Conservation (phyloP, 345 rosid genomes). For the Citrus australasica region DNA sequence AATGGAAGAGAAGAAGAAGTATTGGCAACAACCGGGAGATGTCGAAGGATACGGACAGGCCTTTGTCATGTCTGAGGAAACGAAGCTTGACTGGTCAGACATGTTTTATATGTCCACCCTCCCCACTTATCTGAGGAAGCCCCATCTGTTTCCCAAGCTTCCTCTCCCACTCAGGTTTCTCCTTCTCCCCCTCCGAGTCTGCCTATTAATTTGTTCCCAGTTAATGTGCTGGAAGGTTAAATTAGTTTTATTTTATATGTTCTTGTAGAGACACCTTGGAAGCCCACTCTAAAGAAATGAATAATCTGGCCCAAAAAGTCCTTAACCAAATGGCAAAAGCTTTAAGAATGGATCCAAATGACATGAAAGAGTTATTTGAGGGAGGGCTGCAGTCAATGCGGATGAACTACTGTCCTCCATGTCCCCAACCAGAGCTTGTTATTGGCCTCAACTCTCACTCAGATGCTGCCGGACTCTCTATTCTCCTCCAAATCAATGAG, state of each 20-base stretch:
- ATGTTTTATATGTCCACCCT: slow-evolving; percentile 20
- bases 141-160: slow-evolving; percentile 27
- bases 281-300: neutral
- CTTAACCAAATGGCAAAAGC: neutral
- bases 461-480: slow-evolving; percentile 6
- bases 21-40: slow-evolving; percentile 23
- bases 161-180: slow-evolving; percentile 23
- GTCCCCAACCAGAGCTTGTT: slow-evolving; percentile 18
- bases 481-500: slow-evolving; percentile 17
- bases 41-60: slow-evolving; percentile 32
- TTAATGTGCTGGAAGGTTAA: neutral
- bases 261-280: neutral
- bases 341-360: slow-evolving; percentile 2
- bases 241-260: too few species aligned
- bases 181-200: neutral
- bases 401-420: slow-evolving; percentile 52
- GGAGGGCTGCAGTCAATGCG: slow-evolving; percentile 27
- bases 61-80: slow-evolving; percentile 31
- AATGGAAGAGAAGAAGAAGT: slow-evolving; percentile 27
- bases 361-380: slow-evolving; percentile 17
- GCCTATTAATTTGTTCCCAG: neutral
- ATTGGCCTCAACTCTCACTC: slow-evolving; percentile 22
- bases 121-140: slow-evolving; percentile 19
- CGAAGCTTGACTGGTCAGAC: slow-evolving; percentile 28
- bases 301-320: neutral